Conservation (phyloP, 495 filamentous ascomycete genomes). For the Cercophora sp. region DNA sequence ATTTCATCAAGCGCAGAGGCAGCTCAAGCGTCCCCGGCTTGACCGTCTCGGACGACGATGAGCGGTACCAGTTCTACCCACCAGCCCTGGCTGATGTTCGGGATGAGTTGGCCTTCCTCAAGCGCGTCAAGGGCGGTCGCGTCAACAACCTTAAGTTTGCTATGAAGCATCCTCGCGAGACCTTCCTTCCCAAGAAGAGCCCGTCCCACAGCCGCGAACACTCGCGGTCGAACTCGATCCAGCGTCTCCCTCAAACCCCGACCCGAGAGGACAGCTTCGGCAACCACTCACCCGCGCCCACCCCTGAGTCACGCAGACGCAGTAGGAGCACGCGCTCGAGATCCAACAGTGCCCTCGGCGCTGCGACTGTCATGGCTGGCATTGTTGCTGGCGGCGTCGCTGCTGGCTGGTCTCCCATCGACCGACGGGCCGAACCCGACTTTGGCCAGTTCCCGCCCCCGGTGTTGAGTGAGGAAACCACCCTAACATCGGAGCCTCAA, state of each 20-base stretch:
- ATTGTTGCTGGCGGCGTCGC: constrained; percentile 83
- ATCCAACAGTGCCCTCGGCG: constrained; percentile 81
- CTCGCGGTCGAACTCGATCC: constrained; percentile 63
- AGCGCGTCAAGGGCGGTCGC: constrained; percentile 86
- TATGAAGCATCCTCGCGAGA: constrained; percentile 71
- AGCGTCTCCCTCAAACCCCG: constrained; percentile 60
- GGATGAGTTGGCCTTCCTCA: constrained; percentile 82
- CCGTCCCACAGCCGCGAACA: constrained; percentile 58
- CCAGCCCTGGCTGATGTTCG: constrained; percentile 69
- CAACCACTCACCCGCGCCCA: constrained; percentile 50
- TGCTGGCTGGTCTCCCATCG: constrained; percentile 82
- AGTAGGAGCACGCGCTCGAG: constrained; percentile 69
- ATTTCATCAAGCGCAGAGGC: constrained; percentile 62
- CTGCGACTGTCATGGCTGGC: constrained; percentile 81
- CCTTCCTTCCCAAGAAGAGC: constrained; percentile 66
- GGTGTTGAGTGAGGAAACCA: constrained; percentile 19
- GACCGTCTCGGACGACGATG: constrained; percentile 71
- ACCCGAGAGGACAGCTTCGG: constrained; percentile 51
- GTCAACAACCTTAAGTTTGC: constrained; percentile 82
- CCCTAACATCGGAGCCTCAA: constrained; percentile 41
- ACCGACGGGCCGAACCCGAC: constrained; percentile 35
- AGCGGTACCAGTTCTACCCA: constrained; percentile 64
- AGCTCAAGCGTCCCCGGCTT: constrained; percentile 43
- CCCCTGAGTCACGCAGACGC: constrained; percentile 70
- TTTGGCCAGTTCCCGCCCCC: constrained; percentile 24